Evolutionary conservation across 208 protist genomes (phyloP), one percentile per base, ranked within the genome.

Genomic region (Histomonas meleagridis): DNA sequence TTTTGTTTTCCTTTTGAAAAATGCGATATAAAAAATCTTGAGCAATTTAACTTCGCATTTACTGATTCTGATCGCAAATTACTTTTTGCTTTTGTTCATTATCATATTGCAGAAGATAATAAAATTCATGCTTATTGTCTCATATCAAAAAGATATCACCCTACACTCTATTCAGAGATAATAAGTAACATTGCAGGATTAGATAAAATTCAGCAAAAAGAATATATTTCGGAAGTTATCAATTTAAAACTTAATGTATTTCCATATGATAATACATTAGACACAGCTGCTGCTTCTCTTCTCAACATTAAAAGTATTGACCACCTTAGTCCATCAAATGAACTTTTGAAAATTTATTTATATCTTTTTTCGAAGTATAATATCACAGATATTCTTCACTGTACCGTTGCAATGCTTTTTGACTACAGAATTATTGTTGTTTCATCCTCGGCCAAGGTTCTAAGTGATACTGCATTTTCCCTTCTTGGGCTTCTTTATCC

Each of bases 1-100:
- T 86, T 86, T 35, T 86, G 76, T 55, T 86, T 86, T 86, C 76
- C 76, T 51, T 86, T 55, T 55, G n/a, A 86, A 86, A 12, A 12
- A 55, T 38, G n/a, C 0, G 16, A 14, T 32, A 26, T 18, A 18
- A 23, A 5, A 18, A n/a, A 55, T 3, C 1, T 5, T 0, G 18
- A 51, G 5, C 23, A 43, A 32, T 86, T 51, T 38, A 57, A 51
- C 18, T 86, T 86, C 10, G 5, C n/a, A 32, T 86, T 86, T 9
- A 86, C 76, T 40, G 76, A 86, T 55, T 12, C 18, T 10, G 23
- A 32, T 10, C 51, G 55, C 21, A 43, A 86, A 21, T 38, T 32
- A 32, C 38, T 46, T 23, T 86, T 55, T 46, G 18, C 16, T 55
- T 86, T 55, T 46, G 46, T 86, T 16, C 21, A 51, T 38, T n/a